Percentiles rank a stretch among this genome's conserved stretches.
Conservation (phyloP, 345 rosid genomes). For the Bruguiera sexangula region DNA sequence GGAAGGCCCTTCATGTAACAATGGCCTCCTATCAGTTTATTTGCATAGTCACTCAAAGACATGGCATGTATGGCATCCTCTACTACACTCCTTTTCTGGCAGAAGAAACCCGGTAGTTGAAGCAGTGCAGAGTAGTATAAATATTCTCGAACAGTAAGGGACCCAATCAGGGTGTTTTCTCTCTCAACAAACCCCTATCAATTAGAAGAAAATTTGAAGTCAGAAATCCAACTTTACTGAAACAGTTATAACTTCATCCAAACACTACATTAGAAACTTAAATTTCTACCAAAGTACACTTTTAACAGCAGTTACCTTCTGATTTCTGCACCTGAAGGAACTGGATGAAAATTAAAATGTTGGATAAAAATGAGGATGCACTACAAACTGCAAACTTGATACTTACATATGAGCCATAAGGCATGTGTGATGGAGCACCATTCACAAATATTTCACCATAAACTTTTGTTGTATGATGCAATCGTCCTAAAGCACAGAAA, state of each 20-base stretch:
- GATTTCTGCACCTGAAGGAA: too few relatives aligned
- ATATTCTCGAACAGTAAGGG: slow-evolving; percentile 90
- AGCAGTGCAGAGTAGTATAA: slow-evolving; percentile 91
- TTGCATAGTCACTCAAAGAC: slow-evolving; percentile 88
- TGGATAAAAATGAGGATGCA: background rate
- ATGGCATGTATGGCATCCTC: slow-evolving; percentile 98
- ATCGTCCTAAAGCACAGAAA: slow-evolving; percentile 58
- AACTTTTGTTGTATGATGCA: slow-evolving; percentile 71
- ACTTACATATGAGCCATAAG: slow-evolving; percentile 95
- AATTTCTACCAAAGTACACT: background rate
- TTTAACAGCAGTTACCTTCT: too few relatives aligned
- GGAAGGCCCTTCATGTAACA: slow-evolving; percentile 93
- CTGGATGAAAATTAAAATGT: background rate
- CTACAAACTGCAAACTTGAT: background rate
- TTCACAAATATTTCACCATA: slow-evolving; percentile 87
- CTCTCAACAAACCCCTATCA: slow-evolving; percentile 89
- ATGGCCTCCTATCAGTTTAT: slow-evolving; percentile 95
- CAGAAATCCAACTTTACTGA: slow-evolving; percentile 11
- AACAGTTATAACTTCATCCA: background rate
- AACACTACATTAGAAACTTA: background rate
- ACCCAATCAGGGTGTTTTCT: slow-evolving; percentile 72
- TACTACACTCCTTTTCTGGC: slow-evolving; percentile 80
- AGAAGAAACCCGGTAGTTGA: slow-evolving; percentile 95
- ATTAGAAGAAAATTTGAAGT: slow-evolving; percentile 19
- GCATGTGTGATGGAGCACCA: slow-evolving; percentile 63